phyloP scores from a whole-genome alignment of 768 basidiomycete genomes.

The Podaxis mareebaensis region DNA sequence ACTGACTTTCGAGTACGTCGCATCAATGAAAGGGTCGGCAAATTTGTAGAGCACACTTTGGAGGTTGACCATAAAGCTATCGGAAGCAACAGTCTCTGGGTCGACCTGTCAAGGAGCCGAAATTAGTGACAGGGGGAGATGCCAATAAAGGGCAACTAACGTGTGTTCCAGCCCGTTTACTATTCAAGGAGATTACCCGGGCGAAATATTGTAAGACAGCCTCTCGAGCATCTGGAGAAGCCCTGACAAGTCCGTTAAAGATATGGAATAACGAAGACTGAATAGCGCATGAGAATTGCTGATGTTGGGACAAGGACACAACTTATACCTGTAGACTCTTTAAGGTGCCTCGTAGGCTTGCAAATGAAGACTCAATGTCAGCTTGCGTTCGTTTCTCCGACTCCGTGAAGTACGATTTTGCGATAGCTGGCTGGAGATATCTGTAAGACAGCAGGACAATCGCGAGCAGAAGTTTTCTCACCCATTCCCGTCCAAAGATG shows the following conservation, averaged over 20 bases:
- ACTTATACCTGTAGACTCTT: constrained; percentile 75
- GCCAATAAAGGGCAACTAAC: constrained; percentile 34
- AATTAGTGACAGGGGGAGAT: background rate
- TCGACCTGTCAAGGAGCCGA: constrained; percentile 58
- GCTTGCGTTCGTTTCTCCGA: constrained; percentile 70
- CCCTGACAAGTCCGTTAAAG: constrained; percentile 85
- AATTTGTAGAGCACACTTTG: constrained; percentile 82
- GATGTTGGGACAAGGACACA: constrained; percentile 15
- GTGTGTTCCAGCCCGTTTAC: constrained; percentile 89
- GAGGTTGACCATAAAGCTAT: constrained; percentile 91
- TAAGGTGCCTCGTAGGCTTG: constrained; percentile 84
- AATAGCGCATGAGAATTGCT: background rate
- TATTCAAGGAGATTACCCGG: constrained; percentile 70
- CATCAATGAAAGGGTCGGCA: constrained; percentile 94
- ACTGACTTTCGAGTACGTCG: constrained; percentile 79
- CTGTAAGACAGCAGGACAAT: constrained; percentile 12
- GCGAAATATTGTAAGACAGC: constrained; percentile 83
- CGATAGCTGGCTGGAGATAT: constrained; percentile 64
- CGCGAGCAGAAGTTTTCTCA: constrained; percentile 34
- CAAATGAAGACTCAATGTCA: constrained; percentile 81
- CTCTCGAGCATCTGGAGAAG: constrained; percentile 77
- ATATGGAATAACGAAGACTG: constrained; percentile 77
- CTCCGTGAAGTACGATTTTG: constrained; percentile 82
- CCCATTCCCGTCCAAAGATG: constrained; percentile 89
- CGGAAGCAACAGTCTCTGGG: constrained; percentile 79